Base-by-base conservation (phyloP, 352 stramenopile species). In the Globisporangium takayamanum region DNA sequence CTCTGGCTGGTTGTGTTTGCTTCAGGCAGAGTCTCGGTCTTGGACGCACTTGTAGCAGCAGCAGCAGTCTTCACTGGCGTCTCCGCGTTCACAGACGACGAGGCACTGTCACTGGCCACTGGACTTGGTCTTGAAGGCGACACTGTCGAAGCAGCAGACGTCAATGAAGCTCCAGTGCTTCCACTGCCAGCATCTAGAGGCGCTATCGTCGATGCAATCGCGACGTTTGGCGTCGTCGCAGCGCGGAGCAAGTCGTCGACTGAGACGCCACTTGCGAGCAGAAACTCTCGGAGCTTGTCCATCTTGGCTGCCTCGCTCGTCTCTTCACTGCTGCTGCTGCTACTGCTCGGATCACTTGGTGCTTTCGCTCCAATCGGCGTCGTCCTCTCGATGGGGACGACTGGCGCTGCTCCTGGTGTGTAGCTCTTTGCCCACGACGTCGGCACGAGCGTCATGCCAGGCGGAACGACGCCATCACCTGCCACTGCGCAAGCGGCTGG, bases 191-290 rank as follows among this genome's bases (percentile, higher is more conserved):
- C 33, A 39, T 39, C 33, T 1, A 39, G 33, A 10, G 33, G 33
- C 7, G 10, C 33, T 0, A 22, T 18, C 18, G 28, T 60, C 18
- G 67, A 42, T 36, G 71, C 53, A 5, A 76, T 79, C 1, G 70
- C 67, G 0, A 73, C 62, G 22, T 70, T 74, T 51, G 76, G 59
- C 45, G 64, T 87, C 26, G 75, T 85, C 20, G 80, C 80, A 11
- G 74, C 81, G 37, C 76, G 79, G 45, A 89, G 67, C 22, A 94
- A 62, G 61, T 92, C 80, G 39, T 91, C 80, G 46, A 92, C 70
- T 0, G 81, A 89, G 33, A 94, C 72, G 0, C 76, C 78, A 53
- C 74, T 89, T 3, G 68, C 67, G 8, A 67, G 59, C 20, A 92
- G 59, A 44, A 91, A 88, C 22, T 80, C 72, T 37, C 78, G 80